A percentile compares a stretch with the other conserved stretches of the same genome.
Conservation (phyloP, 495 filamentous ascomycete species). For the Penicillium arizonense region DNA sequence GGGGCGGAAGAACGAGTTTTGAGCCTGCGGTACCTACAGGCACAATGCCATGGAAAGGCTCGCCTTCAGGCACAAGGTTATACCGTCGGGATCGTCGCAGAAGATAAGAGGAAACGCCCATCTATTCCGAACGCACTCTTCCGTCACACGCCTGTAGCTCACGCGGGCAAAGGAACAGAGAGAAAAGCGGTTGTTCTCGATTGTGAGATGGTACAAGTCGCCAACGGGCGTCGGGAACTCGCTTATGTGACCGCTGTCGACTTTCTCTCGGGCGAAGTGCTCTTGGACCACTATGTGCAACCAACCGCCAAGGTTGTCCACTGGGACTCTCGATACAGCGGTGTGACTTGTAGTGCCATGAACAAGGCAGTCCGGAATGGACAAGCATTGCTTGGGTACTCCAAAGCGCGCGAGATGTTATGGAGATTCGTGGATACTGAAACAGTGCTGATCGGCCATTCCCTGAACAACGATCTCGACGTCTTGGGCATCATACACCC, state of each 20-base stretch:
- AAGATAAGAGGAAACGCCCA: background rate
- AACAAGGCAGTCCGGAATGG: constrained; percentile 25
- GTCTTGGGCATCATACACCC: constrained; percentile 43
- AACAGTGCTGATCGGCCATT: constrained; percentile 48
- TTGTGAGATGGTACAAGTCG: constrained; percentile 34
- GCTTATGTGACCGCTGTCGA: constrained; percentile 40
- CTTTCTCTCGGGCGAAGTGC: constrained; percentile 45
- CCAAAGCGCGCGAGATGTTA: too few relatives aligned
- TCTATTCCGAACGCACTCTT: constrained; percentile 3
- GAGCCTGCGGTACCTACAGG: background rate
- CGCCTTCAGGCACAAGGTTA: background rate
- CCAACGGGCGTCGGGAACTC: constrained; percentile 7
- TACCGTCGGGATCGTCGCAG: background rate
- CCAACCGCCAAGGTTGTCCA: constrained; percentile 27
- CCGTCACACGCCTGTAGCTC: background rate
- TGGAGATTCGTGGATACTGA: constrained; percentile 37
- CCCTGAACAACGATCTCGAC: constrained; percentile 41
- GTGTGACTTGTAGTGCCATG: constrained; percentile 31
- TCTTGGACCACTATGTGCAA: constrained; percentile 42
- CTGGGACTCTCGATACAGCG: constrained; percentile 39
- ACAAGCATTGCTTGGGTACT: too few relatives aligned
- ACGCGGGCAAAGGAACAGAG: background rate
- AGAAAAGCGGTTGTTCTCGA: constrained; percentile 27
- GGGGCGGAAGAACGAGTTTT: background rate
- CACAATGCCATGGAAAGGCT: background rate